Conservation (phyloP, 1,139 yeast species). For the Pichia sp. region DNA sequence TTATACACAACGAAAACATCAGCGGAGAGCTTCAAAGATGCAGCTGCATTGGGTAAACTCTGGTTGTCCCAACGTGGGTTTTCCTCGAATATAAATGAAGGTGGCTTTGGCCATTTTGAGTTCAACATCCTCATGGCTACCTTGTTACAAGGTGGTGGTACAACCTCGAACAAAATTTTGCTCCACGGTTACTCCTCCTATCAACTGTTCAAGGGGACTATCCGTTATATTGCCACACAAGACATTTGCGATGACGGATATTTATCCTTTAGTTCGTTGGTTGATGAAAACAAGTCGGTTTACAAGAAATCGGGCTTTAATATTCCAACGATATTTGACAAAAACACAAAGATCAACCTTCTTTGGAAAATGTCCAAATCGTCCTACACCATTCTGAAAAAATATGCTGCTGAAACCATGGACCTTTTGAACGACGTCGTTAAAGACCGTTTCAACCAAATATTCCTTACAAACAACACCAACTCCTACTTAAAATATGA, state of each 20-base stretch:
- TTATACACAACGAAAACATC: constrained; percentile 71
- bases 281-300: constrained; percentile 48
- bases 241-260: constrained; percentile 62
- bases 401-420: constrained; percentile 67
- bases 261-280: constrained; percentile 59
- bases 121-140: constrained; percentile 79
- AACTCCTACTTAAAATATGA: constrained; percentile 63
- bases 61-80: constrained; percentile 91
- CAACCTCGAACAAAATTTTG: constrained; percentile 67
- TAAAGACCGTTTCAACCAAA: constrained; percentile 77
- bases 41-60: constrained; percentile 78
- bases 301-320: constrained; percentile 57
- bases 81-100: constrained; percentile 51
- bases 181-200: constrained; percentile 87
- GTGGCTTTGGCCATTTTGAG: constrained; percentile 91
- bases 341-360: constrained; percentile 67
- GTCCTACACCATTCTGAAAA: constrained; percentile 59
- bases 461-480: constrained; percentile 65
- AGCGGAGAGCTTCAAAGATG: constrained; percentile 83
- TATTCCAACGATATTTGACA: constrained; percentile 74
- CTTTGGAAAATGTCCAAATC: constrained; percentile 76
- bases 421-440: constrained; percentile 71
- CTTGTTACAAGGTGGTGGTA: constrained; percentile 80
- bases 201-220: constrained; percentile 84
- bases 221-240: constrained; percentile 75